Evolutionary conservation across 441 rosid genomes (phyloP).

Genomic region (Mallotus japonicus): DNA sequence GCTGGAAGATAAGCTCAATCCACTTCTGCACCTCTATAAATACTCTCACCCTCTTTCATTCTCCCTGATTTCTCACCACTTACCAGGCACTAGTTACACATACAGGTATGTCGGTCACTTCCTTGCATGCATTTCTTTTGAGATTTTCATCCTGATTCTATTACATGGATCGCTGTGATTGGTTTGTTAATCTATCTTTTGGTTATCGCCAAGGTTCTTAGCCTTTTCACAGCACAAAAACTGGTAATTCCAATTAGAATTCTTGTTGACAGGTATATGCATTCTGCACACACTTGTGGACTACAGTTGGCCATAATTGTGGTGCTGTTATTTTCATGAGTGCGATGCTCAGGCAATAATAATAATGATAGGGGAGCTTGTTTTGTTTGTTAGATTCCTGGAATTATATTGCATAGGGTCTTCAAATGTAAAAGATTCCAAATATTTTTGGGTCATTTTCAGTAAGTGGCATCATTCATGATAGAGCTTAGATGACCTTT

Average conservation of each 20-base stretch:
- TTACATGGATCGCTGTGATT: background rate
- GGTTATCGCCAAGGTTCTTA: no score
- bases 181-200: no score
- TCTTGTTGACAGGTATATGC: background rate
- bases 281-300: no score
- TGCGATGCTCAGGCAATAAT: no score
- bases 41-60: background rate
- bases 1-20: background rate
- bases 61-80: no score
- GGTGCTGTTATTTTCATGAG: background rate
- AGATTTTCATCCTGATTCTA: no score
- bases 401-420: background rate
- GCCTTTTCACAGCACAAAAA: background rate
- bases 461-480: no score
- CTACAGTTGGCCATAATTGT: no score
- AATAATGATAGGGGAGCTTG: background rate
- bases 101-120: slow-evolving; percentile 1
- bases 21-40: background rate
- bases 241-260: background rate
- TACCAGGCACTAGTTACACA: no score
- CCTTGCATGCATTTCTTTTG: background rate
- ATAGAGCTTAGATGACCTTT: no score
- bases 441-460: background rate
- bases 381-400: background rate
- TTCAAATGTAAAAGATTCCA: background rate